Conservation (phyloP, 306 rosid genomes). For the Mimosa pudica region DNA sequence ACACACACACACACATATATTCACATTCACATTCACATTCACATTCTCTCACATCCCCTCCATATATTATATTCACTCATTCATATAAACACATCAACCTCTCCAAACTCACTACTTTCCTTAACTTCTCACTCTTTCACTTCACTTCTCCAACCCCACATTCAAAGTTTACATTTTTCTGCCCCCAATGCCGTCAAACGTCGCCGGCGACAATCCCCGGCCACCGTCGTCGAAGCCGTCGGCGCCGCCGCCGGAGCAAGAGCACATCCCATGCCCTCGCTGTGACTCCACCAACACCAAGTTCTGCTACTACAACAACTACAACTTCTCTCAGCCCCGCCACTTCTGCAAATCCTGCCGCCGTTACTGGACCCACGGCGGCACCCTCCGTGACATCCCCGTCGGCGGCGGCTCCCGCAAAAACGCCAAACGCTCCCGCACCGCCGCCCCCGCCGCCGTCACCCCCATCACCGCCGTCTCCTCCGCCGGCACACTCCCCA, state of each 20-base stretch:
- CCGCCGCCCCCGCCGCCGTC: constrained; percentile 28
- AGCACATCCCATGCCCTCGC: constrained; percentile 89
- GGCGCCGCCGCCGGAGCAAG: constrained; percentile 75
- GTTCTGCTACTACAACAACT: constrained; percentile 97
- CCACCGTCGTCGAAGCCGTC: constrained; percentile 33
- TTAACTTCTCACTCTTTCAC: neutral
- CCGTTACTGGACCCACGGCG: constrained; percentile 99
- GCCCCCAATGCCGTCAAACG: constrained; percentile 59
- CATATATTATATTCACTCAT: too few relatives aligned
- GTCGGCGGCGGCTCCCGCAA: constrained; percentile 92
- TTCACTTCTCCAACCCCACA: neutral
- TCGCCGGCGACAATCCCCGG: constrained; percentile 59
- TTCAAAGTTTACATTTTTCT: neutral
- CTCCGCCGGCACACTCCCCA: constrained; percentile 26
- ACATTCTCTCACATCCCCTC: too few relatives aligned
- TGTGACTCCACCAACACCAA: constrained; percentile 96
- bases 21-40: too few relatives aligned
- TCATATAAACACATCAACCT: neutral
- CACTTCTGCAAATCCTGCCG: constrained; percentile 98
- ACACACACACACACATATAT: too few relatives aligned
- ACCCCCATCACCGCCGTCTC: constrained; percentile 21
- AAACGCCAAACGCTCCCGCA: constrained; percentile 92
- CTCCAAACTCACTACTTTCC: neutral
- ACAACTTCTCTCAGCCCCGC: constrained; percentile 96
- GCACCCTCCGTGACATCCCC: constrained; percentile 95